Percentiles rank a stretch among this genome's conserved stretches.
Conservation (phyloP, 345 rosid species). For the Passiflora organensis region DNA sequence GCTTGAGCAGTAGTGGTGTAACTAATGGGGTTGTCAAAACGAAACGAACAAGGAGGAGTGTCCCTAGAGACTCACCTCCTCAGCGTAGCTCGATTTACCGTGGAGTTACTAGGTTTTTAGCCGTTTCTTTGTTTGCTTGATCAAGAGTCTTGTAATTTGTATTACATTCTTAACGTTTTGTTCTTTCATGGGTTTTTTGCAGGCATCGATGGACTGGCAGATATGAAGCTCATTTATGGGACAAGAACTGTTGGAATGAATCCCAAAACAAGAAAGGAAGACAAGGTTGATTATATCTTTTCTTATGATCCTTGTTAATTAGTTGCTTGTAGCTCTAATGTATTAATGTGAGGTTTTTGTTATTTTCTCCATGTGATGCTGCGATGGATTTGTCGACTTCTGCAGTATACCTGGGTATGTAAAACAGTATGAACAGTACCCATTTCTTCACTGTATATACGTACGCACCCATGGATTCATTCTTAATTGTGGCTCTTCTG, state of each 20-base stretch:
- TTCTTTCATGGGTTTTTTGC: background rate
- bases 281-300: constrained; percentile 41
- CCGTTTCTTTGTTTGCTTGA: no score
- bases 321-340: background rate
- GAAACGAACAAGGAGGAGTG: constrained; percentile 72
- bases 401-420: constrained; percentile 21
- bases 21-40: constrained; percentile 36
- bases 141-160: background rate
- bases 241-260: constrained; percentile 82
- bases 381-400: background rate
- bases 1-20: background rate
- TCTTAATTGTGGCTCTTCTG: background rate
- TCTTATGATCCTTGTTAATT: no score
- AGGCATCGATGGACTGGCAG: constrained; percentile 90
- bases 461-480: background rate
- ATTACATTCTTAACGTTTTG: background rate
- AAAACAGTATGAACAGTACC: background rate
- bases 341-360: background rate
- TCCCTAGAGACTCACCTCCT: constrained; percentile 82
- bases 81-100: constrained; percentile 31
- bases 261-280: constrained; percentile 78
- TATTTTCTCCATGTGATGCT: constrained; percentile 2
- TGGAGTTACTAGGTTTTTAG: constrained; percentile 71
- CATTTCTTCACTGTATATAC: background rate
- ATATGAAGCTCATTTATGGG: constrained; percentile 85